These are phyloP conservation scores for Plasmodium coatneyi DNA, from an alignment of 169 alveolate species.

Conservation along the genomic window DNA sequence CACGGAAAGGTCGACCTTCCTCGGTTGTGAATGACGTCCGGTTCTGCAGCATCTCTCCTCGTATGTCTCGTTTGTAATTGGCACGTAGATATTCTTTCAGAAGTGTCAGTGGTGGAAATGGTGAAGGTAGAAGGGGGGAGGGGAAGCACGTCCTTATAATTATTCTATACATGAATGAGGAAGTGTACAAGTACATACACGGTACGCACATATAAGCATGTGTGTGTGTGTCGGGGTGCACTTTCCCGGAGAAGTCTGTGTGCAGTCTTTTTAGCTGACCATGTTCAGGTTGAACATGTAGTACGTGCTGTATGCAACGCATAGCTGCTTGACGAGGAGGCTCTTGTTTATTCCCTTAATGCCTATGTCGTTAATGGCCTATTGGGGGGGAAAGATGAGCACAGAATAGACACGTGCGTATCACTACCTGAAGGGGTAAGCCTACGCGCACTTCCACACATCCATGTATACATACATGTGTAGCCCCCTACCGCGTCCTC, in stretches of 20 bases:
- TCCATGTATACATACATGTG: not conserved
- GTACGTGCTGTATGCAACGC: slow-evolving; percentile 51
- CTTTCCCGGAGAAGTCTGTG: not conserved
- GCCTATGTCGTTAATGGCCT: slow-evolving; percentile 47
- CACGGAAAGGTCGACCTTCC: slow-evolving; percentile 29
- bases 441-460: not conserved
- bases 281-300: slow-evolving; percentile 41
- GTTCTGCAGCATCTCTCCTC: slow-evolving; percentile 59
- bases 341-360: slow-evolving; percentile 58
- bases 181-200: not conserved
- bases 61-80: slow-evolving; percentile 53
- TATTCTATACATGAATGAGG: not conserved
- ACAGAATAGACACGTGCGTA: not conserved
- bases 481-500: slow-evolving; percentile 20
- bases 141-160: not conserved
- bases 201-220: not conserved
- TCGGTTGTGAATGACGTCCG: not conserved
- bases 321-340: slow-evolving; percentile 30
- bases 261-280: slow-evolving; percentile 4
- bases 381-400: not conserved
- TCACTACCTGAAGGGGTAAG: not conserved
- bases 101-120: not conserved
- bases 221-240: not conserved
- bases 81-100: slow-evolving; percentile 22
- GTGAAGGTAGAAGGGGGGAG: not conserved